Evolutionary conservation across 805 yeast genomes (phyloP), one percentile per base, ranked within the genome.

Genomic region (Saturnispora quitensis): DNA sequence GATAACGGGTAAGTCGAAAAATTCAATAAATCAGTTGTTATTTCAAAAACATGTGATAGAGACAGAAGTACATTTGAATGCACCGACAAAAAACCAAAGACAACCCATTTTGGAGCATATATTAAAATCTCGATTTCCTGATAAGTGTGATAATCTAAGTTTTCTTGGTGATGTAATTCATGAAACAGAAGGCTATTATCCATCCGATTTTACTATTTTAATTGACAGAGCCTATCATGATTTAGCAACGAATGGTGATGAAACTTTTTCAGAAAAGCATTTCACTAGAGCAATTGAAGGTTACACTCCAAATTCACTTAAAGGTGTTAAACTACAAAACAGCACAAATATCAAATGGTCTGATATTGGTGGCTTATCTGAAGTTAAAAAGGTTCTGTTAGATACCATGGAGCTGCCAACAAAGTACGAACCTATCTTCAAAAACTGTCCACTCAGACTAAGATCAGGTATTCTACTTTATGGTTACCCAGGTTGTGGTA

Each of bases 401-500:
- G 98, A 91, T 63, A 93, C 98, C 0, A 69, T 91, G 34, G 98
- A 93, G 62, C 91, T 97, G 97, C 99, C 99, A 2, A 88, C 96
- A 1, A 89, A 84, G 60, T 91, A 91, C 63, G 95, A 96, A 0
- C 97, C 97, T 5, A 88, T 91, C n/a, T 91, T 93, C 68, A 82
- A 84, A 17, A 81, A 80, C 55, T 88, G 96, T 61, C 96, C 98
- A 0, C 70, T 91, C 49, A 71, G 98, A 51, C 72, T 91, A 49
- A 75, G 98, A 60, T 88, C 97, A 0, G 99, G 99, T 48, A 80
- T 91, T 24, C 70, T 91, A 48, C 75, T 91, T 13, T 91, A 91
- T 66, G 99, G 99, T 0, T 91, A 88, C 63, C 98, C 99, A 0
- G 99, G 99, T 2, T 91, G 99, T 68, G 99, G 99, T 45, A 91